These are phyloP conservation scores for Botrytis pseudocinerea DNA, from an alignment of 2,329 filamentous ascomycete species.

Conservation along the genomic window DNA sequence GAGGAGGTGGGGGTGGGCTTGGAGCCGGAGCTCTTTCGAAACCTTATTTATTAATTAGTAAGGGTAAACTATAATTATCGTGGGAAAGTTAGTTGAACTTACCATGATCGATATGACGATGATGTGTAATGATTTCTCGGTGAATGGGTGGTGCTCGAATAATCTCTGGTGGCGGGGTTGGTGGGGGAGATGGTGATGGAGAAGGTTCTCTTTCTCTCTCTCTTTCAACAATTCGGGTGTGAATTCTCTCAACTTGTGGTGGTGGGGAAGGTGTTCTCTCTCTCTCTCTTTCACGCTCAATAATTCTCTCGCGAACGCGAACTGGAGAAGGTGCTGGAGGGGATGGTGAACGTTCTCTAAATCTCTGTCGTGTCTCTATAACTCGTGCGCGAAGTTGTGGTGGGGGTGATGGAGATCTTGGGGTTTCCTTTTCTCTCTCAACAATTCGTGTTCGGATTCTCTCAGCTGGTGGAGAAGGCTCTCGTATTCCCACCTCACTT, in stretches of 20 bases:
- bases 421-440: constrained; percentile 36
- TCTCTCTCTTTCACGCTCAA: constrained; percentile 36
- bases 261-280: constrained; percentile 36
- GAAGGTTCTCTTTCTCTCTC: constrained; percentile 31
- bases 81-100: constrained; percentile 40
- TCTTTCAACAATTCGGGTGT: constrained; percentile 32
- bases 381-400: constrained; percentile 38
- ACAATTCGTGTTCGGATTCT: constrained; percentile 31
- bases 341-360: constrained; percentile 36
- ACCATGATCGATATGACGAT: constrained; percentile 86
- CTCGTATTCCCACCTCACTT: constrained; percentile 29
- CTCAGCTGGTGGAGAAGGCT: constrained; percentile 28
- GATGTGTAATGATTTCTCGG: constrained; percentile 80
- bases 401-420: constrained; percentile 34
- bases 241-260: constrained; percentile 33
- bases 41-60: constrained; percentile 30
- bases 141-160: constrained; percentile 79
- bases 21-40: constrained; percentile 36
- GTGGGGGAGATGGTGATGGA: constrained; percentile 35
- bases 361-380: constrained; percentile 38
- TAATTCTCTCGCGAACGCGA: constrained; percentile 36
- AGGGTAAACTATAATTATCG: constrained; percentile 2
- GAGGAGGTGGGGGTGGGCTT: constrained; percentile 26
- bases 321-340: constrained; percentile 35
- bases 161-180: constrained; percentile 46